Conservation (phyloP, 192 early-diverging fungal species). For the Backusella morwellensis region DNA sequence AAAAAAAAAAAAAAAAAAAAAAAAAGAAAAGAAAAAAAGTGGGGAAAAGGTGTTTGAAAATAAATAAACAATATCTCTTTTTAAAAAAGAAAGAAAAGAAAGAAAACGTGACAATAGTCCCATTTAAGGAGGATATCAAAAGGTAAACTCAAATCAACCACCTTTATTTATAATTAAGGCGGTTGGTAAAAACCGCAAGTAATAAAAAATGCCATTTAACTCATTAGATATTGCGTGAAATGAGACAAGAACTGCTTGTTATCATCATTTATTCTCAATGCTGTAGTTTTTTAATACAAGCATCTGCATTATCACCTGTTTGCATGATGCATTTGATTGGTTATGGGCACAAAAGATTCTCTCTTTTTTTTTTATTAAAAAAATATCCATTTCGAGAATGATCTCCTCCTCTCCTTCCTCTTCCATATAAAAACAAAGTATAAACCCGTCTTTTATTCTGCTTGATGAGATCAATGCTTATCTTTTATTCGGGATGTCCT, state of each 20-base stretch:
- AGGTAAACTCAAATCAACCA: neutral
- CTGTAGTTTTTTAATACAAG: neutral
- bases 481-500: neutral
- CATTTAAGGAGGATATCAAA: slow-evolving; percentile 13
- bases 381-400: neutral
- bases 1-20: neutral
- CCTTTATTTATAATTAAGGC: neutral
- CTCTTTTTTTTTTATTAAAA: neutral
- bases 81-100: neutral
- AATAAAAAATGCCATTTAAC: neutral
- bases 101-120: slow-evolving; percentile 6
- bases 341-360: neutral
- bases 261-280: neutral
- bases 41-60: slow-evolving; percentile 4
- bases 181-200: neutral
- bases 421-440: neutral
- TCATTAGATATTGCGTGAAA: neutral
- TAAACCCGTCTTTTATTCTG: neutral
- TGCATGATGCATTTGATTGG: slow-evolving; percentile 1
- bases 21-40: neutral
- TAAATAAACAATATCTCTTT: neutral
- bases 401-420: neutral
- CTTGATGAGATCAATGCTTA: neutral
- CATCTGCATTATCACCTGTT: neutral
- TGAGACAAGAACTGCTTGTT: neutral